Conservation (phyloP, 2,329 filamentous ascomycete species). For the Neonectria faginata region DNA sequence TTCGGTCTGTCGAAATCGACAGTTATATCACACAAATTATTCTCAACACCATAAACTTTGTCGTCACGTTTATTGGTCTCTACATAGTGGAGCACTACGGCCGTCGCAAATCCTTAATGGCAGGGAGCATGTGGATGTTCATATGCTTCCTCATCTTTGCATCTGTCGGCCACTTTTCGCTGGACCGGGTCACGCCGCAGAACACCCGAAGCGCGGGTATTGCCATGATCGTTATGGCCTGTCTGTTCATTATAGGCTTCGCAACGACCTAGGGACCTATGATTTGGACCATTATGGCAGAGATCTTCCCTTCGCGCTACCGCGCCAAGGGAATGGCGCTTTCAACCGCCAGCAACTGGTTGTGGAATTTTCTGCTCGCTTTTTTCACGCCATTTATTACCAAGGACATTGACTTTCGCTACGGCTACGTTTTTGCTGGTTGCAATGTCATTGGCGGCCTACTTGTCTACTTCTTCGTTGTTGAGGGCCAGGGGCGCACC, state of each 20-base stretch:
- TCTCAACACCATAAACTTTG: slow-evolving; percentile 74
- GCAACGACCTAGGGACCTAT: slow-evolving; percentile 76
- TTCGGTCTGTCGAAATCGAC: slow-evolving; percentile 61
- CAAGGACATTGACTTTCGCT: slow-evolving; percentile 75
- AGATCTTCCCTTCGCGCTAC: slow-evolving; percentile 73
- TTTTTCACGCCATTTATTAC: slow-evolving; percentile 88
- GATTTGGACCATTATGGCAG: slow-evolving; percentile 73
- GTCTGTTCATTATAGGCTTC: slow-evolving; percentile 73
- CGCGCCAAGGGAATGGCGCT: slow-evolving; percentile 71
- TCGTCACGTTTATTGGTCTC: slow-evolving; percentile 74
- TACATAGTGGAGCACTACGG: slow-evolving; percentile 77
- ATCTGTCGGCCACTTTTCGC: slow-evolving; percentile 63
- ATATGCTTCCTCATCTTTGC: slow-evolving; percentile 70
- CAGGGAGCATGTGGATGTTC: slow-evolving; percentile 71
- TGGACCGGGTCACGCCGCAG: slow-evolving; percentile 52
- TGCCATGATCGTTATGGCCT: slow-evolving; percentile 72
- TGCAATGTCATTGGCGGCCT: slow-evolving; percentile 74
- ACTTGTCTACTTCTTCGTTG: slow-evolving; percentile 82
- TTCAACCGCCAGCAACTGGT: slow-evolving; percentile 72
- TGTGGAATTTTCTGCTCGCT: slow-evolving; percentile 79
- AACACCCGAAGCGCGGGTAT: slow-evolving; percentile 61
- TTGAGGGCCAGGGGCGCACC: slow-evolving; percentile 77
- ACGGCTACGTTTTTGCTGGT: slow-evolving; percentile 81
- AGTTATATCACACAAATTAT: slow-evolving; percentile 77
- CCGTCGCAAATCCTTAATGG: slow-evolving; percentile 71